Base-by-base conservation (phyloP, 148 eudicot genomes). In the Cornus suecica region DNA sequence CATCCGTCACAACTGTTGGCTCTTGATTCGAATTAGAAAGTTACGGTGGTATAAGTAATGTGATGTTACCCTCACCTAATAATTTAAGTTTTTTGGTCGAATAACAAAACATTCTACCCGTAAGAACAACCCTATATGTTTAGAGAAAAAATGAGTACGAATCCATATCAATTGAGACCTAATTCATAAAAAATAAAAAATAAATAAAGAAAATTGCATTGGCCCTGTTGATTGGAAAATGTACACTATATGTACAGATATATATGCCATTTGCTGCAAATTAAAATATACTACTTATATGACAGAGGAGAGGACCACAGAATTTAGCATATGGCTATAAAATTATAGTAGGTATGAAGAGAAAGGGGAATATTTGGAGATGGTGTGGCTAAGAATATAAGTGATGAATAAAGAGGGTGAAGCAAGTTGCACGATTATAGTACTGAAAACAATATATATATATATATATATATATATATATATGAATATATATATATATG, bases 371-470 rank as follows among this genome's bases (percentile, higher is more conserved):
- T 77, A 60, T 25, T 29, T n/a, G 64, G 79, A 77, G 63, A n/a
- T 45, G 63, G 66, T 41, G 74, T 68, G 73, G 45, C 28, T 61
- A 14, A 51, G 63, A 51, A 77, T 62, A 65, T n/a, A n/a, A n/a
- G n/a, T n/a, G n/a, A n/a, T 15, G 61, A 64, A 63, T 70, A 73
- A 29, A 73, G 56, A 31, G 6, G 10, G 1, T 8, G 18, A 24
- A 63, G 56, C 76, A 74, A 64, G 10, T 74, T 74, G 76, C 68
- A 60, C 42, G 56, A 42, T 74, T 63, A 25, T 52, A 69, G 26
- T 61, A 25, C 8, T 18, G 10, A 64, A 27, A 32, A 41, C 7
- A 63, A 76, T 63, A 7, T n/a, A n/a, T n/a, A n/a, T n/a, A n/a
- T n/a, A n/a, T n/a, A n/a, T n/a, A n/a, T n/a, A n/a, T n/a, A n/a